Conservation (phyloP, 768 basidiomycete species). For the Cystoderma amianthinum region DNA sequence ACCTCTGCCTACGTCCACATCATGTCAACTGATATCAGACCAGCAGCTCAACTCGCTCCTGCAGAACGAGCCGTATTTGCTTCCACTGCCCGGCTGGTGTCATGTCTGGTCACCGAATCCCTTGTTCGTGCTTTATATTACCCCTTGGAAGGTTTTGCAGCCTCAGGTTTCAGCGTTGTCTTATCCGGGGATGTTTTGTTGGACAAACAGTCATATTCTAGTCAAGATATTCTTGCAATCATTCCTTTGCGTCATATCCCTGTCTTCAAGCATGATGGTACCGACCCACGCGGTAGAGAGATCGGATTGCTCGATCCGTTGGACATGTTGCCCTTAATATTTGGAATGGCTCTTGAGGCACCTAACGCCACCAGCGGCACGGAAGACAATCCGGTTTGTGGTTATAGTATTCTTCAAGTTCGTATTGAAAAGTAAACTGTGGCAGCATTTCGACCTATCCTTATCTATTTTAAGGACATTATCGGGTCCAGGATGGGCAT, state of each 20-base stretch:
- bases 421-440: too few species aligned
- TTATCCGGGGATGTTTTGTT: conserved; percentile 22
- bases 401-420: too few species aligned
- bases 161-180: conserved; percentile 33
- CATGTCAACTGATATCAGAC: not conserved
- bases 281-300: conserved; percentile 21
- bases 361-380: too few species aligned
- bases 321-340: conserved; percentile 42
- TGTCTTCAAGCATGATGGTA: conserved; percentile 31
- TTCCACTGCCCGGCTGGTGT: conserved; percentile 41
- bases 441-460: conserved; percentile 21
- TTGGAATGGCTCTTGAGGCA: conserved; percentile 21
- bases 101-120: conserved; percentile 53
- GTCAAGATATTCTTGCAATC: conserved; percentile 36
- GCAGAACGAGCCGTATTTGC: conserved; percentile 40
- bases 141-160: conserved; percentile 23
- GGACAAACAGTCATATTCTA: conserved; percentile 16
- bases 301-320: conserved; percentile 48
- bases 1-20: not conserved
- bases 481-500: conserved; percentile 17
- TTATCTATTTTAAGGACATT: conserved; percentile 17
- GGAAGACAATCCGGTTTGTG: too few species aligned
- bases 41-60: conserved; percentile 21
- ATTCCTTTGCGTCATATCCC: conserved; percentile 39
- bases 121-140: conserved; percentile 41